phyloP scores from a whole-genome alignment of 331 rosid genomes.

The Rhamnella rubrinervis region DNA sequence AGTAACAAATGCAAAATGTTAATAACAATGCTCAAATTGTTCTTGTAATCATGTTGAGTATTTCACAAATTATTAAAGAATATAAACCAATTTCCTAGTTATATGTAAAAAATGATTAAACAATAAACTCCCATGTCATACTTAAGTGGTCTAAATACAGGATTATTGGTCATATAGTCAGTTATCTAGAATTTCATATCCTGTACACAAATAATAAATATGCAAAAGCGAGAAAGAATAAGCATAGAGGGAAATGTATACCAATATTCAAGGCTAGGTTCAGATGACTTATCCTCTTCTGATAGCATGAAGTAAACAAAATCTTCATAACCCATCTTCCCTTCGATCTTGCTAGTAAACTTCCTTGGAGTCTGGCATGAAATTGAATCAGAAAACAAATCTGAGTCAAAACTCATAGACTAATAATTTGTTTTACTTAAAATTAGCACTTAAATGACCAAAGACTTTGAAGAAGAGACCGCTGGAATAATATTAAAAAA shows the following conservation, averaged over 20 bases:
- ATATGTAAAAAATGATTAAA: too few species aligned
- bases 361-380: slow-evolving; percentile 71
- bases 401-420: neutral
- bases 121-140: neutral
- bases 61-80: too few species aligned
- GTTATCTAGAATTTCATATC: neutral
- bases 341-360: slow-evolving; percentile 82
- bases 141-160: neutral
- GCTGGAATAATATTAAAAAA: neutral
- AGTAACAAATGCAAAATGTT: too few species aligned
- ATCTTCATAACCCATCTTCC: slow-evolving; percentile 92
- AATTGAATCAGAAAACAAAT: neutral
- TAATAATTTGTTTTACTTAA: neutral
- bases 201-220: neutral
- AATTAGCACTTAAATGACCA: slow-evolving; percentile 20
- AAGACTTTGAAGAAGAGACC: neutral
- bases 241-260: slow-evolving; percentile 28
- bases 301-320: slow-evolving; percentile 86
- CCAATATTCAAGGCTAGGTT: slow-evolving; percentile 88
- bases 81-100: too few species aligned
- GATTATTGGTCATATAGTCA: neutral
- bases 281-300: slow-evolving; percentile 87
- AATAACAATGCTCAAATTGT: too few species aligned
- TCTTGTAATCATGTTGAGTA: too few species aligned
- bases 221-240: slow-evolving; percentile 12